Evolutionary conservation across 768 basidiomycete genomes (phyloP), one percentile per base, ranked within the genome.

Genomic region (Leccinum obscurum): DNA sequence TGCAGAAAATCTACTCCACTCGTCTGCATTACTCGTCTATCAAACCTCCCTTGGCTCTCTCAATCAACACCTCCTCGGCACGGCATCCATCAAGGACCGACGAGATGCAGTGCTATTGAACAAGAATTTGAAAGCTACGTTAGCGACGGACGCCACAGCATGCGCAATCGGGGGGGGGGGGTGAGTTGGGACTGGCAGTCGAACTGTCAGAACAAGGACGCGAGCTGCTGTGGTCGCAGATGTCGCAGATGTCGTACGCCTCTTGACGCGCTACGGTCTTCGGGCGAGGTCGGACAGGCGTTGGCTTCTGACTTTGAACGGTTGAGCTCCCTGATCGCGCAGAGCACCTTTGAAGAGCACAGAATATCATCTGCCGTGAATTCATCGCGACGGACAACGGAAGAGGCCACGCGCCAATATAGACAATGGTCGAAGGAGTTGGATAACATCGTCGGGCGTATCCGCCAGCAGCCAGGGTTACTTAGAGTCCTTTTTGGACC

Each of bases 151-250:
- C 49, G 70, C 71, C n/a, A 44, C 71, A 6, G 55, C 70, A 6
- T 70, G 68, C 55, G 77, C 73, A 1, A 66, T 72, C 34, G 24
- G 24, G 24, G 24, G 20, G 20, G 0, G 55, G 24, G 17, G 66
- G 64, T 2, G 51, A 69, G 39, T 41, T 69, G 26, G 60, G 58
- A 20, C 56, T 64, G 28, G 73, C 70, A 39, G 60, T 78, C 8
- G 76, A 78, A 52, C 73, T 77, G 65, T 69, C 77, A 3, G 73
- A 74, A 51, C 70, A 75, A 32, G 72, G 74, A 2, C 66, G 72
- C 7, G 67, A 68, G 3, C 35, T 75, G 3, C 28, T 75, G 28
- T 75, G 73, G 73, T 66, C 74, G 1, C 68, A 72, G 14, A 34
- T 75, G 57, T 60, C 65, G 1, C 69, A 69, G 28, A 68, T 26